Evolutionary conservation across 2,329 filamentous ascomycete species (phyloP).

Genomic region (Rutstroemia sp.): DNA sequence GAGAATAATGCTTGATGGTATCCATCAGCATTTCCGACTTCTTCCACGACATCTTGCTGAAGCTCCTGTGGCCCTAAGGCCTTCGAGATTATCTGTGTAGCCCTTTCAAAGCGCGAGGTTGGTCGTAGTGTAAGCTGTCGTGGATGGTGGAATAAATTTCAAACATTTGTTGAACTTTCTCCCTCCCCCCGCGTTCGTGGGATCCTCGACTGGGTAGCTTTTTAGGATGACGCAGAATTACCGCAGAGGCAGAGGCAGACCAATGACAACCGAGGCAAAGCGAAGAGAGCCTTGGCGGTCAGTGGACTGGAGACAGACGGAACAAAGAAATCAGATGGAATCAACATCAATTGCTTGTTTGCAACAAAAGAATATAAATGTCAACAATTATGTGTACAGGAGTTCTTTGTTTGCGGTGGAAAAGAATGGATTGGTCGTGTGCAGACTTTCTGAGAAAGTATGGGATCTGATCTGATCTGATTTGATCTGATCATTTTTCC

Average conservation of each 20-base stretch:
- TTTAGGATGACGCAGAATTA: slow-evolving; percentile 8
- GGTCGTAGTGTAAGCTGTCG: background rate
- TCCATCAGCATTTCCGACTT: slow-evolving; percentile 86
- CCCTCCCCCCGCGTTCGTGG: slow-evolving; percentile 9
- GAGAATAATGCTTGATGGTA: slow-evolving; percentile 94
- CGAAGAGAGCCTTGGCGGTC: background rate
- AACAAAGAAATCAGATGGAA: background rate
- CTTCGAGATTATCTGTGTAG: slow-evolving; percentile 16
- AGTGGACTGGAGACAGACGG: background rate
- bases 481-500: background rate
- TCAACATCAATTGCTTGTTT: slow-evolving; percentile 1
- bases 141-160: background rate
- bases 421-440: background rate
- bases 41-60: slow-evolving; percentile 79
- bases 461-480: background rate
- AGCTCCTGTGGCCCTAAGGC: slow-evolving; percentile 23
- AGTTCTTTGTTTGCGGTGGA: background rate
- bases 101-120: slow-evolving; percentile 14
- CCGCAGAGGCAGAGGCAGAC: background rate
- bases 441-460: background rate
- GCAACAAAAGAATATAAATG: background rate
- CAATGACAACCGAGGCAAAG: slow-evolving; percentile 8
- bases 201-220: slow-evolving; percentile 3
- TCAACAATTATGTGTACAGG: background rate
- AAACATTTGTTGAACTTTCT: slow-evolving; percentile 2